Percentiles rank a stretch among this genome's conserved stretches.
Conservation (phyloP, 495 filamentous ascomycete genomes). For the Peziza echinospora region DNA sequence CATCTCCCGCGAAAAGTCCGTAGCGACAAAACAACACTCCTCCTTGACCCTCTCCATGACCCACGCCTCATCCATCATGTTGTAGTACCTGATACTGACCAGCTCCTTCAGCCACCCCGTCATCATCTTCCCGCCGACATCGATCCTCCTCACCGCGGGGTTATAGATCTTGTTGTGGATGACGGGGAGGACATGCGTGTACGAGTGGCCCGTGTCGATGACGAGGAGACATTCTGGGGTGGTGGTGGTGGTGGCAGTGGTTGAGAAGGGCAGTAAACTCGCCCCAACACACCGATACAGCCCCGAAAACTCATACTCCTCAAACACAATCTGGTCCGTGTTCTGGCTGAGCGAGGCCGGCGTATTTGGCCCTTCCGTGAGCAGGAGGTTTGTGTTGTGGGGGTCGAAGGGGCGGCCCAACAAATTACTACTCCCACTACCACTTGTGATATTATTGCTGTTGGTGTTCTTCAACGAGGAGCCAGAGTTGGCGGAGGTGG, state of each 20-base stretch:
- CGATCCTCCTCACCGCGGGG: constrained; percentile 60
- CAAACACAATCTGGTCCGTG: constrained; percentile 90
- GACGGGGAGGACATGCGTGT: constrained; percentile 78
- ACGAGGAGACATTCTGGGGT: constrained; percentile 70
- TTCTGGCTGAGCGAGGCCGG: constrained; percentile 60
- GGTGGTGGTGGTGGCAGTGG: constrained; percentile 17
- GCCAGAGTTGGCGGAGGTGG: constrained; percentile 15
- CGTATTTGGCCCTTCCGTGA: constrained; percentile 83
- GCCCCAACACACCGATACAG: constrained; percentile 55
- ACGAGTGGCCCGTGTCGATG: constrained; percentile 80
- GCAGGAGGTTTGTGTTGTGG: constrained; percentile 53
- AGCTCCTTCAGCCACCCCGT: constrained; percentile 89
- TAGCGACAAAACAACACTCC: constrained; percentile 59
- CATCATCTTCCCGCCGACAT: constrained; percentile 77
- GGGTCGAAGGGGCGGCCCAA: constrained; percentile 42
- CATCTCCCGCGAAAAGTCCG: constrained; percentile 57
- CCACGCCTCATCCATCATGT: constrained; percentile 80
- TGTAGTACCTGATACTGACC: constrained; percentile 73
- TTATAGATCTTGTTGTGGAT: constrained; percentile 64
- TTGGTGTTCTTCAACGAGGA: constrained; percentile 18
- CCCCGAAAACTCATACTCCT: constrained; percentile 86
- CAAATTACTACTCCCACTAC: too few relatives aligned
- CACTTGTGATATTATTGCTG: neutral
- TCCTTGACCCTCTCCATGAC: constrained; percentile 95
- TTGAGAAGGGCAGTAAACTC: constrained; percentile 18